Conservation (phyloP, 768 basidiomycete genomes). For the Scleroderma bovista region DNA sequence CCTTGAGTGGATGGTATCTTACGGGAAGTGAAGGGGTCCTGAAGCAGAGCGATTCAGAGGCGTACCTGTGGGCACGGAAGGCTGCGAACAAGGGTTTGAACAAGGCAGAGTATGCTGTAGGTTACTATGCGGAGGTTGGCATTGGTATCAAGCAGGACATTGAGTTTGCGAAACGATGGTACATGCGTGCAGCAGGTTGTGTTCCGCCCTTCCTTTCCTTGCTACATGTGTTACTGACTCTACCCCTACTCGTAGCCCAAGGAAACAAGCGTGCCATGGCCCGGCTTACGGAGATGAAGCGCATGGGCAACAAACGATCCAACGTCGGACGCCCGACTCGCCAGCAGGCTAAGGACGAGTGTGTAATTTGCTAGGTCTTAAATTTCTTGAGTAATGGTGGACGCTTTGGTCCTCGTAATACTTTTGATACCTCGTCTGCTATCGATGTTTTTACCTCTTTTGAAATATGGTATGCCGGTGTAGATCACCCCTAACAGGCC, state of each 20-base stretch:
- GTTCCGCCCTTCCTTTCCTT: not conserved
- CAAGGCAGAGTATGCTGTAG: conserved; percentile 98
- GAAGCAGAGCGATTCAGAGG: conserved; percentile 97
- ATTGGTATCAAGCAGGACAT: conserved; percentile 96
- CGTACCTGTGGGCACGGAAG: conserved; percentile 96
- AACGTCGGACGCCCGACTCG: conserved; percentile 84
- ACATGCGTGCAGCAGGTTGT: conserved; percentile 96
- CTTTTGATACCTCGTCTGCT: conserved; percentile 8
- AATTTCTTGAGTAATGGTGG: not conserved
- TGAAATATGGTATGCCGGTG: too few species aligned
- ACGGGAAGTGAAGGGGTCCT: conserved; percentile 93
- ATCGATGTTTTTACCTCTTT: conserved; percentile 9
- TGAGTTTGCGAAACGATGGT: conserved; percentile 96
- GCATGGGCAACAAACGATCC: conserved; percentile 72
- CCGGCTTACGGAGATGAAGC: conserved; percentile 92
- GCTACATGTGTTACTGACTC: not conserved
- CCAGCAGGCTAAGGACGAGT: conserved; percentile 91
- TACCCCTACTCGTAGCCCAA: conserved; percentile 62
- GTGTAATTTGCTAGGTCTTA: conserved; percentile 63
- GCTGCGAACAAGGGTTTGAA: conserved; percentile 95
- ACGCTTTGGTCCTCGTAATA: not conserved
- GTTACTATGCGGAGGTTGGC: conserved; percentile 96
- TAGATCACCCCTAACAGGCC: too few species aligned
- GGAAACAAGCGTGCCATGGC: conserved; percentile 98
- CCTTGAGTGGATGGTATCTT: conserved; percentile 96